Base-by-base conservation (phyloP, 768 basidiomycete species). In the Lentinula raphanica region DNA sequence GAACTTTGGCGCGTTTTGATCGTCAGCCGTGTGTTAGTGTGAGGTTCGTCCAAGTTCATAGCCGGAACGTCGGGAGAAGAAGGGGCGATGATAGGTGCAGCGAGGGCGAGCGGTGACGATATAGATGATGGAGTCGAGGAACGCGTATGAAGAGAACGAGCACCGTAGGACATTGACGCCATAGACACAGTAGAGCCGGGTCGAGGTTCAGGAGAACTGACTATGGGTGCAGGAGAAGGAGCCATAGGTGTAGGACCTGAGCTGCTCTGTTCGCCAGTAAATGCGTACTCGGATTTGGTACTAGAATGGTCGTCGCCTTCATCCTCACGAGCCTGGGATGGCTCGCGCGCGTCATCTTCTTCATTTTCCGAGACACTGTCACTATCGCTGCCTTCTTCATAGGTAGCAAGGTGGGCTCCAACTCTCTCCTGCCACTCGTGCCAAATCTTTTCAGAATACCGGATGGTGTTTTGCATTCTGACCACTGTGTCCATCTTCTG, bases 381-480 rank as follows among this genome's bases (percentile, higher is more conserved):
- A 28, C 69, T 71, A 50, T 66, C 68, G 42, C 83, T 84, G 7
- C 82, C 84, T 45, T 72, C 74, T 17, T 82, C 83, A 17, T 85
- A 73, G 32, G 74, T 74, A 3, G 80, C 80, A 32, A 95, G 71
- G 40, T 79, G 81, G 64, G 84, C 80, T 60, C 85, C 88, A 13
- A 97, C 88, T 64, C 84, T 86, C 66, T 91, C 89, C 72, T 98
- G 90, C 95, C 96, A 98, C 73, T 98, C 97, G 65, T 89, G 88
- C 76, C 96, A 87, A 29, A 97, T 91, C 75, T 95, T 96, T 76
- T 98, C 97, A 39, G 94, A 87, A 71, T 98, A 98, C 55, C 92
- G 81, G 64, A 99, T 94, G 19, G 94, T 98, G 67, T 96, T 97
- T 72, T 96, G 92, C 86, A 99, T 86, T 38, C 97, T 86, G 61